Evolutionary conservation across 2,329 filamentous ascomycete species (phyloP).

Genomic region (Trichoderma sp.): DNA sequence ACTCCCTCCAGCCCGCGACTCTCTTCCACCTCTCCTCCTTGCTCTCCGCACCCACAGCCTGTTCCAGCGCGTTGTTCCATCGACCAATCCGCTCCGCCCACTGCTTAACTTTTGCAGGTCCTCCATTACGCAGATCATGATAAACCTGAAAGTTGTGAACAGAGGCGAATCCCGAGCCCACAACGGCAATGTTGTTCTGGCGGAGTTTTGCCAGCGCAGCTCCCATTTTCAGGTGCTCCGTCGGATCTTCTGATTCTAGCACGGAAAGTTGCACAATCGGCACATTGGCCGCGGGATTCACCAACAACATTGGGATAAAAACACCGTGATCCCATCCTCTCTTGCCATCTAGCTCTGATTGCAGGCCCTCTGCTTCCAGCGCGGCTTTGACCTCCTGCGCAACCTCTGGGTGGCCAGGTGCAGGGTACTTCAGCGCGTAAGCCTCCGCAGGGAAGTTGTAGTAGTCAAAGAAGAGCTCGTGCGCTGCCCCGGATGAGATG

Average conservation of each 20-base stretch:
- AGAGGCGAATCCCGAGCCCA: conserved; percentile 62
- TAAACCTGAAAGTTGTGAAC: conserved; percentile 57
- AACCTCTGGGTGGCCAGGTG: conserved; percentile 56
- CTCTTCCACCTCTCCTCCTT: conserved; percentile 41
- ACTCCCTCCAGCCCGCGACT: conserved; percentile 50
- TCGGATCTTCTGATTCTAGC: conserved; percentile 52
- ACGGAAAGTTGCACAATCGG: conserved; percentile 62
- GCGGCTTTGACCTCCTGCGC: conserved; percentile 51
- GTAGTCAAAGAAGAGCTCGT: conserved; percentile 59
- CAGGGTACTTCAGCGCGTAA: conserved; percentile 58
- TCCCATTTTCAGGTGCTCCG: conserved; percentile 53
- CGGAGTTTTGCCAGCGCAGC: conserved; percentile 53
- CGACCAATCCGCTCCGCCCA: conserved; percentile 35
- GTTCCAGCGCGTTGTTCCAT: conserved; percentile 52
- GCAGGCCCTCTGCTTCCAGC: conserved; percentile 50
- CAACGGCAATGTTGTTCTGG: conserved; percentile 55
- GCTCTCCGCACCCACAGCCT: conserved; percentile 41
- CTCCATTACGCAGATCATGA: conserved; percentile 39
- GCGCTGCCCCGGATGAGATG: conserved; percentile 52
- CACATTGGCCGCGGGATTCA: conserved; percentile 52
- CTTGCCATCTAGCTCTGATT: conserved; percentile 41
- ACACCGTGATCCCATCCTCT: conserved; percentile 63
- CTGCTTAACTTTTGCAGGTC: conserved; percentile 27
- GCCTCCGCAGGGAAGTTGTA: conserved; percentile 58
- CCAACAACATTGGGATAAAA: conserved; percentile 59